A percentile compares a stretch with the other conserved stretches of the same genome.
These are phyloP conservation scores for Geotrichum fermentans DNA, from an alignment of 1,139 yeast genomes.

Conservation along the genomic window DNA sequence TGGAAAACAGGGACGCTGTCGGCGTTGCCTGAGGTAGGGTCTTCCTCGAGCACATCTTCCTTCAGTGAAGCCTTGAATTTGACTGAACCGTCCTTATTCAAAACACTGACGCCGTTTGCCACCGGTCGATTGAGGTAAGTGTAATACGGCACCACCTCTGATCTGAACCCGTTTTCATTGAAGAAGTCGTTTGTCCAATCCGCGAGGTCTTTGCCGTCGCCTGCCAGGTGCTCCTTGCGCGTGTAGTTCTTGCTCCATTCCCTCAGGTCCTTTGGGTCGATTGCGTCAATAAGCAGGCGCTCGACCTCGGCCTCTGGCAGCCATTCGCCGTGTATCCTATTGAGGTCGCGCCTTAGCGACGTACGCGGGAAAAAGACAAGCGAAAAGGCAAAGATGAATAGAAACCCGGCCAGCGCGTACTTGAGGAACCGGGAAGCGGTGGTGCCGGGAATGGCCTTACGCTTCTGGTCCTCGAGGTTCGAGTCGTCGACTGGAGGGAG, in stretches of 20 bases:
- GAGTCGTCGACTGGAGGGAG: constrained; percentile 1
- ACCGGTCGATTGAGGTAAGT: constrained; percentile 59
- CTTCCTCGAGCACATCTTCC: constrained; percentile 70
- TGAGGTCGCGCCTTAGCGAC: constrained; percentile 74
- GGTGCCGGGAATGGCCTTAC: constrained; percentile 6
- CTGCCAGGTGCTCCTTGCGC: constrained; percentile 64
- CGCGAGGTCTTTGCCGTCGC: constrained; percentile 58
- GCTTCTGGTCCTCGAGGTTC: not conserved
- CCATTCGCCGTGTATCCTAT: constrained; percentile 52
- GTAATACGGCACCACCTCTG: constrained; percentile 54
- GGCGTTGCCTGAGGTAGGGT: constrained; percentile 55
- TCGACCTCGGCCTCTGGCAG: constrained; percentile 34
- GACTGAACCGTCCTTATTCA: constrained; percentile 38
- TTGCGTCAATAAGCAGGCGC: constrained; percentile 30
- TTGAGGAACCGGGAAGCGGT: constrained; percentile 44
- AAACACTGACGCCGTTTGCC: constrained; percentile 47
- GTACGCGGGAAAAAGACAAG: constrained; percentile 82
- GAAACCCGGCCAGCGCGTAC: constrained; percentile 50
- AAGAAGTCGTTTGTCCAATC: constrained; percentile 62
- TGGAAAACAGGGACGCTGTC: constrained; percentile 56
- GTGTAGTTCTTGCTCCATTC: constrained; percentile 44
- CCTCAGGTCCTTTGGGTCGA: constrained; percentile 30
- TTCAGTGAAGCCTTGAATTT: constrained; percentile 59
- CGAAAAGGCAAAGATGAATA: constrained; percentile 53
- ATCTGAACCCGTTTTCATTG: constrained; percentile 53